Evolutionary conservation across 176 grass and related monocot genomes (phyloP).

Genomic region (Paspalum vaginatum): DNA sequence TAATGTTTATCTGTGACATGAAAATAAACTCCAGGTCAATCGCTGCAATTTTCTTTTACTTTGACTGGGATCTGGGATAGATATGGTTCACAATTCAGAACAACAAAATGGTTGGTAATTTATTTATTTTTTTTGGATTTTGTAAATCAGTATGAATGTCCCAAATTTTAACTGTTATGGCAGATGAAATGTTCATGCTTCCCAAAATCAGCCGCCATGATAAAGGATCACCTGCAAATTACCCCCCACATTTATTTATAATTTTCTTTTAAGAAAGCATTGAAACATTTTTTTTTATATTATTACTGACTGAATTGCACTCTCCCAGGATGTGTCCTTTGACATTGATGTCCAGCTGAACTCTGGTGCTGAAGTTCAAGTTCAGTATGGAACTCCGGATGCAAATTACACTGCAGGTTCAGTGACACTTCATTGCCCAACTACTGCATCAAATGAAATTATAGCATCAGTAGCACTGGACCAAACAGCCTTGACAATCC

Average conservation of each 20-base stretch:
- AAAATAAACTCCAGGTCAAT: background rate
- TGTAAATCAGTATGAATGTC: no score
- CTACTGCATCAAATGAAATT: background rate
- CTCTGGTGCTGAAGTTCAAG: background rate
- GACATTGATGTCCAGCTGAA: slow-evolving; percentile 16
- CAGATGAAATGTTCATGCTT: background rate
- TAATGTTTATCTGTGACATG: background rate
- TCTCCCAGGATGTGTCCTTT: slow-evolving; percentile 44
- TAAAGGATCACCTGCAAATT: background rate
- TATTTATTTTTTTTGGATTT: background rate
- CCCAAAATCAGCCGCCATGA: background rate
- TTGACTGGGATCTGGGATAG: background rate
- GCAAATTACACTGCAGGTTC: slow-evolving; percentile 25
- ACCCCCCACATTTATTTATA: background rate
- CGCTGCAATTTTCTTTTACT: background rate
- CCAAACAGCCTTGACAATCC: slow-evolving; percentile 14
- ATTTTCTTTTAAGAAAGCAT: background rate
- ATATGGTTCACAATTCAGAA: background rate
- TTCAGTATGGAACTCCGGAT: background rate
- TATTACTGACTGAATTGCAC: no score
- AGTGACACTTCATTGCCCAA: slow-evolving; percentile 2
- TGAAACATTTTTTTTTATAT: no score
- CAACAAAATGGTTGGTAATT: background rate
- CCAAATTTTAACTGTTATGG: background rate
- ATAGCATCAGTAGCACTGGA: slow-evolving; percentile 31